Evolutionary conservation across 306 rosid genomes (phyloP).

Genomic region (Neltuma alba): DNA sequence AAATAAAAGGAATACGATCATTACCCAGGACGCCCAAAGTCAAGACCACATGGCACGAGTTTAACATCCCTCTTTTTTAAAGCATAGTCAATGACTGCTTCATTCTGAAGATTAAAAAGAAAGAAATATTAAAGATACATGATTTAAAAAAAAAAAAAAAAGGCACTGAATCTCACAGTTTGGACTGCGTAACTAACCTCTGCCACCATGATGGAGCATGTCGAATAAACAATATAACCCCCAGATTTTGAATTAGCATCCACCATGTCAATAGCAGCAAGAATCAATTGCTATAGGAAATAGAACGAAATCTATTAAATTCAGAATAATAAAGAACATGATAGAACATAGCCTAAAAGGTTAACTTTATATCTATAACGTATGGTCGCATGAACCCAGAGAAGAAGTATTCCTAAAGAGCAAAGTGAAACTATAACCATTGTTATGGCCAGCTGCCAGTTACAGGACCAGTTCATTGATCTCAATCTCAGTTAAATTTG

Average conservation of each 20-base stretch:
- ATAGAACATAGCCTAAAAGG: not conserved
- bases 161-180: slow-evolving; percentile 1
- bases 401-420: not conserved
- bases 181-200: slow-evolving; percentile 65
- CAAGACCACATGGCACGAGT: slow-evolving; percentile 93
- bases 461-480: slow-evolving; percentile 12
- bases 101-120: slow-evolving; percentile 56
- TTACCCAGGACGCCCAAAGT: slow-evolving; percentile 94
- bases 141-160: not conserved
- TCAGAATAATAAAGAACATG: not conserved
- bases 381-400: not conserved
- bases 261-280: slow-evolving; percentile 96
- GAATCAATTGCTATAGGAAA: slow-evolving; percentile 66
- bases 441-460: not conserved
- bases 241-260: slow-evolving; percentile 94
- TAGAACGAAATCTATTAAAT: not conserved
- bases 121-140: not conserved
- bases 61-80: slow-evolving; percentile 85
- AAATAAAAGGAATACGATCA: slow-evolving; percentile 1
- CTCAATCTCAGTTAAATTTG: not conserved
- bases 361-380: not conserved
- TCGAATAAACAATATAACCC: slow-evolving; percentile 91
- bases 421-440: not conserved
- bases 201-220: slow-evolving; percentile 94
- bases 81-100: slow-evolving; percentile 90